These are phyloP conservation scores for Tilletia horrida DNA, from an alignment of 1,284 basidiomycete species.

Conservation along the genomic window DNA sequence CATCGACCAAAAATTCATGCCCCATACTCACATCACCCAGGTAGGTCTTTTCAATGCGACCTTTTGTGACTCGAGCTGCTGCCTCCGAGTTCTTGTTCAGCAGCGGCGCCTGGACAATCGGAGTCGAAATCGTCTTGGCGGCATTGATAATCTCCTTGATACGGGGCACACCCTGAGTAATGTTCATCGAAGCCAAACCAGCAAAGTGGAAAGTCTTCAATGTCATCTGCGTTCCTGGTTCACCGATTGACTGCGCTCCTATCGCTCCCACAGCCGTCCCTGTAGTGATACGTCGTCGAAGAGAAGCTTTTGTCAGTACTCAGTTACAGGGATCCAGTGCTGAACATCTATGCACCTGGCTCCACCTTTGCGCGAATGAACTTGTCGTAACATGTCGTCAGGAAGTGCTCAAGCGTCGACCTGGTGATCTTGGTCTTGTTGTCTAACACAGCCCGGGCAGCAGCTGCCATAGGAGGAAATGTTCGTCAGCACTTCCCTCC, in stretches of 20 bases:
- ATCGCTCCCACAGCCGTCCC: slow-evolving; percentile 88
- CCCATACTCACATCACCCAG: slow-evolving; percentile 66
- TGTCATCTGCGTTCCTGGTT: slow-evolving; percentile 99
- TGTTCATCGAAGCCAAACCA: slow-evolving; percentile 99
- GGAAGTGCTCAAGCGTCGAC: slow-evolving; percentile 72
- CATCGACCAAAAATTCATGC: slow-evolving; percentile 11
- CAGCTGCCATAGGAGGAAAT: not conserved
- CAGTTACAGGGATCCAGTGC: no score
- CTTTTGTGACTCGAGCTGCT: slow-evolving; percentile 95
- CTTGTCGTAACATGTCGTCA: slow-evolving; percentile 79
- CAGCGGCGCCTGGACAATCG: slow-evolving; percentile 94
- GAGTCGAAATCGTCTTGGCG: slow-evolving; percentile 91
- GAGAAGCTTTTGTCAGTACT: no score
- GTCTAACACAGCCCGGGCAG: slow-evolving; percentile 65
- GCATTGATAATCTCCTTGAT: slow-evolving; percentile 99
- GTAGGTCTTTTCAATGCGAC: slow-evolving; percentile 88
- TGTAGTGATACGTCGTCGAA: no score
- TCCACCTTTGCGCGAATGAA: slow-evolving; percentile 54
- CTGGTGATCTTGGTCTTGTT: slow-evolving; percentile 88
- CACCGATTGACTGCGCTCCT: slow-evolving; percentile 97
- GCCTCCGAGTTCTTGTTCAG: slow-evolving; percentile 69
- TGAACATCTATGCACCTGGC: slow-evolving; percentile 39
- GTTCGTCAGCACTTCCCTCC: no score
- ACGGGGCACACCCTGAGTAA: slow-evolving; percentile 96
- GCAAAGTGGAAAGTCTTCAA: slow-evolving; percentile 99